Conservation (phyloP, 2,329 filamentous ascomycete genomes). For the Pseudogymnoascus sp. region DNA sequence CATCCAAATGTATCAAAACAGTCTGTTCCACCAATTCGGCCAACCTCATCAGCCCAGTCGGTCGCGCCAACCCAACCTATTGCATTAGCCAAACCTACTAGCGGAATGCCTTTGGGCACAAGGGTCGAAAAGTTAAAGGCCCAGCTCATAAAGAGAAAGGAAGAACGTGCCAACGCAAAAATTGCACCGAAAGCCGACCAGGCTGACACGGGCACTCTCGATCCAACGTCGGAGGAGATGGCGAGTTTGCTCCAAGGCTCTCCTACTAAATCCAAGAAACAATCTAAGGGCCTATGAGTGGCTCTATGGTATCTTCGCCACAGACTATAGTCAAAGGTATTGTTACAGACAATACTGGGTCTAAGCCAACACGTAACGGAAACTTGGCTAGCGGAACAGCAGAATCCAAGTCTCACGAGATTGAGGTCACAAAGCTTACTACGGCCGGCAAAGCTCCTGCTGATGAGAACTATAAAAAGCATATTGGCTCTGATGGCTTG, state of each 20-base stretch:
- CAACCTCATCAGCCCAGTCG: slow-evolving; percentile 13
- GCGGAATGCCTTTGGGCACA: slow-evolving; percentile 19
- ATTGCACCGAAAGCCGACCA: background rate
- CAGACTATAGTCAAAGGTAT: background rate
- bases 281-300: background rate
- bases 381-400: background rate
- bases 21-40: slow-evolving; percentile 11
- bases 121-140: slow-evolving; percentile 28
- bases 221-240: slow-evolving; percentile 2
- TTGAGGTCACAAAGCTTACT: background rate
- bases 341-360: background rate
- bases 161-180: slow-evolving; percentile 15
- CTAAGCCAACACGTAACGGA: background rate
- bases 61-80: slow-evolving; percentile 15
- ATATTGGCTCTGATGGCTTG: background rate
- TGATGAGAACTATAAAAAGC: background rate
- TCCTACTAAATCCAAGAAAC: background rate
- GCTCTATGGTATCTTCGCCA: background rate
- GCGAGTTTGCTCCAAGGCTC: background rate
- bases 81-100: slow-evolving; percentile 14
- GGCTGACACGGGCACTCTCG: background rate
- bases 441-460: background rate
- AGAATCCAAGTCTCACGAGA: background rate
- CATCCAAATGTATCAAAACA: background rate
- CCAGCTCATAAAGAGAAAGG: slow-evolving; percentile 23